phyloP scores from a whole-genome alignment of 306 rosid genomes.

The Malus sylvestris region DNA sequence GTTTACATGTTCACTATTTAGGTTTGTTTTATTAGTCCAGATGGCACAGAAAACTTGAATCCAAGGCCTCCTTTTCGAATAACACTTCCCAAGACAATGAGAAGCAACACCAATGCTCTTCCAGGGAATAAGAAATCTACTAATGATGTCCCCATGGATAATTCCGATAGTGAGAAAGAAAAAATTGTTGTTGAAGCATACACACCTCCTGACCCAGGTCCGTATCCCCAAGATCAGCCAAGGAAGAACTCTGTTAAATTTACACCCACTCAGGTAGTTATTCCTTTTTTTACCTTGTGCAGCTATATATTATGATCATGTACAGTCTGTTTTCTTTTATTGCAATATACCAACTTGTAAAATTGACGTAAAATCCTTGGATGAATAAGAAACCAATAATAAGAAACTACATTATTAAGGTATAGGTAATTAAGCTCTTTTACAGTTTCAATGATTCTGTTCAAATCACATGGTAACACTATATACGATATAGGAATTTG shows the following conservation, averaged over 20 bases:
- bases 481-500: background rate
- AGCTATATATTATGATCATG: background rate
- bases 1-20: constrained; percentile 25
- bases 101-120: constrained; percentile 44
- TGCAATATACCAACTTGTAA: background rate
- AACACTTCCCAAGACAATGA: constrained; percentile 64
- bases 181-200: constrained; percentile 65
- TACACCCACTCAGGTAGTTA: constrained; percentile 81
- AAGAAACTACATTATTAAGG: background rate
- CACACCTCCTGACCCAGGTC: constrained; percentile 93
- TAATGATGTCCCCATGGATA: constrained; percentile 25
- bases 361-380: background rate
- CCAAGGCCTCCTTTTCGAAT: constrained; percentile 82
- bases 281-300: constrained; percentile 4
- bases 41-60: constrained; percentile 47
- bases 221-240: constrained; percentile 98
- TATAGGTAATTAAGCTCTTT: background rate
- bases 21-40: constrained; percentile 63
- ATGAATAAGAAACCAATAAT: background rate
- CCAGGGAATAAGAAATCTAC: constrained; percentile 41
- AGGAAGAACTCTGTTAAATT: constrained; percentile 89
- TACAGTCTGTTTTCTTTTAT: background rate
- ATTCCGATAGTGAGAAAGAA: constrained; percentile 50
- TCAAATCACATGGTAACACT: background rate
- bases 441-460: background rate